Base-by-base conservation (phyloP, 1,284 basidiomycete species). In the Veloboletus limbatus region DNA sequence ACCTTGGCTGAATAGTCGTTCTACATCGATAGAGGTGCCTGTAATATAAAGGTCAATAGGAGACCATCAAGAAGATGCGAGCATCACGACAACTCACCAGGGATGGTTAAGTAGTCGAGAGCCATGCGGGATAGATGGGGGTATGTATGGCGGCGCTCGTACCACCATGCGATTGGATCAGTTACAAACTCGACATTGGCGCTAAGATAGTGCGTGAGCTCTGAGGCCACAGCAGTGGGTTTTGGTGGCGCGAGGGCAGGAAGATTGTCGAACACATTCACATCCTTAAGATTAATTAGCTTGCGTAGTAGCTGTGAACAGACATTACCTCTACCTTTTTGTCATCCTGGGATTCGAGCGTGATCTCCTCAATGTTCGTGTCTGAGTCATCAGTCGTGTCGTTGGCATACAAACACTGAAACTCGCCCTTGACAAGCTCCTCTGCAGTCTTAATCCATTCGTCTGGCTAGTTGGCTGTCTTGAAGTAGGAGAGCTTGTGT, bases 11-110 rank as follows among this genome's bases (percentile, higher is more conserved):
- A 39, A 39, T 3, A 39, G 37, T 2, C 26, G 26, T 41, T 66
- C 49, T 8, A 66, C 54, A 40, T 58, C 49, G 11, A 65, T 47
- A 5, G 63, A 63, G 16, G 55, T 60, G 13, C 57, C 60, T 65
- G 10, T 34, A 14, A n/a, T n/a, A n/a, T n/a, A 21, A 22, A 6
- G 14, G 13, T 41, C 21, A 16, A 16, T 30, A 33, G n/a, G n/a
- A n/a, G n/a, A n/a, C n/a, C n/a, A n/a, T n/a, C n/a, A n/a, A n/a
- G n/a, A n/a, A n/a, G n/a, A n/a, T n/a, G n/a, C n/a, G n/a, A n/a
- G n/a, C n/a, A 33, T 41, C 10, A 25, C 1, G 6, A 10, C 17
- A 21, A 32, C 28, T 9, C 22, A 44, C 38, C 35, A 2, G 35
- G 48, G 2, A 49, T 38, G 2, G 26, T 40, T 1, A 48, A 10